A percentile compares a stretch with the other conserved stretches of the same genome.
phyloP scores from a whole-genome alignment of 768 basidiomycete genomes.

The Xerocomellus amylosporus region DNA sequence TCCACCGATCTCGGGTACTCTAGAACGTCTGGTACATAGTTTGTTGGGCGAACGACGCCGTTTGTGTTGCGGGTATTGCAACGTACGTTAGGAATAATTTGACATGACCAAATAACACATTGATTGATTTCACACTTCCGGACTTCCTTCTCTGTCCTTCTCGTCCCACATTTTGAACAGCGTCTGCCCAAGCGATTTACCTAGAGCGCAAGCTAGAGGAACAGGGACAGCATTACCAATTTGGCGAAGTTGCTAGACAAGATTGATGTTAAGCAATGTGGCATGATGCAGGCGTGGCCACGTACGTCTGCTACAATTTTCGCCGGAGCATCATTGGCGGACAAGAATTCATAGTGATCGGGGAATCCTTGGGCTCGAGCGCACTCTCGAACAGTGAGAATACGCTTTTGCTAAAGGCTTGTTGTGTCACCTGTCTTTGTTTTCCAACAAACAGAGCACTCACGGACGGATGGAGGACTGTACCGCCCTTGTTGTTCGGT shows the following conservation, averaged over 20 bases:
- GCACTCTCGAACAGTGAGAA: constrained; percentile 62
- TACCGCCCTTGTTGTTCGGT: constrained; percentile 50
- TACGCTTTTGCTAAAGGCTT: constrained; percentile 59
- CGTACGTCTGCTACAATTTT: constrained; percentile 52
- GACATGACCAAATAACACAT: not conserved
- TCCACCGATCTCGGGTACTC: not conserved
- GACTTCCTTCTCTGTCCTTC: constrained; percentile 44
- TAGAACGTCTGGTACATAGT: not conserved
- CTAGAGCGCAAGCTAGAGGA: constrained; percentile 63
- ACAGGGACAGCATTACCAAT: constrained; percentile 82
- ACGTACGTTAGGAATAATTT: constrained; percentile 3
- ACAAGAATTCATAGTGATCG: constrained; percentile 62
- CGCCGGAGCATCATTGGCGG: constrained; percentile 36
- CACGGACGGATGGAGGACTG: constrained; percentile 47
- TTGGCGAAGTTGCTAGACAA: constrained; percentile 62
- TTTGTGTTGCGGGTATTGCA: not conserved
- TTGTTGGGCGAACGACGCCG: not conserved
- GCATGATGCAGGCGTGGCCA: constrained; percentile 9
- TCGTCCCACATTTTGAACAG: constrained; percentile 46
- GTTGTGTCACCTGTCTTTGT: not conserved
- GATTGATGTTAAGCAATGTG: not conserved
- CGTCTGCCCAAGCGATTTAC: constrained; percentile 44
- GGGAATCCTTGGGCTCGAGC: constrained; percentile 81
- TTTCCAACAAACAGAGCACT: constrained; percentile 8
- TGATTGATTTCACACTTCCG: constrained; percentile 31